Conservation (phyloP, 2,329 filamentous ascomycete species). For the Cercospora zeina region DNA sequence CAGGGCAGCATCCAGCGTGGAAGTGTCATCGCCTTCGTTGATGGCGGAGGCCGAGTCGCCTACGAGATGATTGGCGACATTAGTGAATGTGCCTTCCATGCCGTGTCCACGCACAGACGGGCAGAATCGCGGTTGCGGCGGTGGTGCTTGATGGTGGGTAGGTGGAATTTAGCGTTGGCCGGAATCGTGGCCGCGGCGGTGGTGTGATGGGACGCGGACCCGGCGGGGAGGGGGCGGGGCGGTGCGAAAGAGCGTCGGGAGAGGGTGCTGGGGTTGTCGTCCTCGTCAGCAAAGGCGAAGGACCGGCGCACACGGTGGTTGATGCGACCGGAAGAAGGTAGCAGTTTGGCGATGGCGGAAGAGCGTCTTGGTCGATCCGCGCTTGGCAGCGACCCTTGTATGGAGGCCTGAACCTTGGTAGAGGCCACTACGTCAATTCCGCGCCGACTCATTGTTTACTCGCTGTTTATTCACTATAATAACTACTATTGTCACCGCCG, state of each 20-base stretch:
- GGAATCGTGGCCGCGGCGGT: constrained; percentile 10
- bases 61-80: constrained; percentile 82
- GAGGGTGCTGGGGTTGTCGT: constrained; percentile 14
- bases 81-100: constrained; percentile 87
- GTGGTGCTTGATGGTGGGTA: constrained; percentile 12
- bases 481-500: too few relatives aligned
- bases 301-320: constrained; percentile 13
- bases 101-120: constrained; percentile 15
- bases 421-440: too few relatives aligned
- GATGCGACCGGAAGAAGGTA: background rate
- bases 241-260: constrained; percentile 3
- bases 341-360: constrained; percentile 4
- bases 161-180: constrained; percentile 16
- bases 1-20: constrained; percentile 61
- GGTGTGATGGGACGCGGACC: constrained; percentile 6
- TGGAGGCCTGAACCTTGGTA: too few relatives aligned
- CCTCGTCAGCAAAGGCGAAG: constrained; percentile 17
- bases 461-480: too few relatives aligned
- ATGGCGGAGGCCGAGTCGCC: constrained; percentile 83
- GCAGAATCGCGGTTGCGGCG: constrained; percentile 16
- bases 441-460: too few relatives aligned
- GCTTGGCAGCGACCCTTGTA: constrained; percentile 8
- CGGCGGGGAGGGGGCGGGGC: background rate
- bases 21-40: constrained; percentile 74
- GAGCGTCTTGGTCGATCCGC: constrained; percentile 7